Percentiles rank a stretch among this genome's conserved stretches.
These are phyloP conservation scores for Ophiorrhiza pumila DNA, from an alignment of 257 asterid species.

Conservation along the genomic window DNA sequence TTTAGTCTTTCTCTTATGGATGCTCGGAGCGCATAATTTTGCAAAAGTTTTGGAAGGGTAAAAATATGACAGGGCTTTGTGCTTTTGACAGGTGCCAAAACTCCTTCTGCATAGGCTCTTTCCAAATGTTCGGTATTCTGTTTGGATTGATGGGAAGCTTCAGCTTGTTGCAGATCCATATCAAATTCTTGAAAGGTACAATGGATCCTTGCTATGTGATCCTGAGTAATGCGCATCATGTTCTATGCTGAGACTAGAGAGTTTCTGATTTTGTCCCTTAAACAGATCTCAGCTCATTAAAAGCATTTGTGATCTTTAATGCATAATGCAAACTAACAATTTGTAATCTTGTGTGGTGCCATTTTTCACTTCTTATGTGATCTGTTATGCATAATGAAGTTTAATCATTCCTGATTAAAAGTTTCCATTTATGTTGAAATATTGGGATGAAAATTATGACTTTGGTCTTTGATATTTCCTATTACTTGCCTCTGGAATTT, in stretches of 20 bases:
- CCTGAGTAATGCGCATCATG: neutral
- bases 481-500: neutral
- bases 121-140: slow-evolving; percentile 78
- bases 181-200: slow-evolving; percentile 90
- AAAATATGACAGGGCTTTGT: slow-evolving; percentile 18
- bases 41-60: neutral
- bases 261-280: neutral
- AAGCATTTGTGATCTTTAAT: slow-evolving; percentile 3
- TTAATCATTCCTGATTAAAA: neutral
- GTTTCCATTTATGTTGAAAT: neutral
- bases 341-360: neutral
- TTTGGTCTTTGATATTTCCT: neutral
- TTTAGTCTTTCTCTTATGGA: neutral
- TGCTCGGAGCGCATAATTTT: neutral
- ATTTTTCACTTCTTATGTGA: neutral
- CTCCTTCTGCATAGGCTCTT: slow-evolving; percentile 89
- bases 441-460: neutral
- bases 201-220: slow-evolving; percentile 14
- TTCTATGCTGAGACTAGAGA: neutral
- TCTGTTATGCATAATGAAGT: neutral
- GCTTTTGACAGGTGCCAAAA: slow-evolving; percentile 75
- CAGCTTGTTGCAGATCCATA: slow-evolving; percentile 91
- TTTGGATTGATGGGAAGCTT: slow-evolving; percentile 98
- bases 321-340: neutral
- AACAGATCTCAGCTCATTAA: neutral